A percentile compares a stretch with the other conserved stretches of the same genome.
Conservation (phyloP, 768 basidiomycete species). For the Boletus rubescentipes region DNA sequence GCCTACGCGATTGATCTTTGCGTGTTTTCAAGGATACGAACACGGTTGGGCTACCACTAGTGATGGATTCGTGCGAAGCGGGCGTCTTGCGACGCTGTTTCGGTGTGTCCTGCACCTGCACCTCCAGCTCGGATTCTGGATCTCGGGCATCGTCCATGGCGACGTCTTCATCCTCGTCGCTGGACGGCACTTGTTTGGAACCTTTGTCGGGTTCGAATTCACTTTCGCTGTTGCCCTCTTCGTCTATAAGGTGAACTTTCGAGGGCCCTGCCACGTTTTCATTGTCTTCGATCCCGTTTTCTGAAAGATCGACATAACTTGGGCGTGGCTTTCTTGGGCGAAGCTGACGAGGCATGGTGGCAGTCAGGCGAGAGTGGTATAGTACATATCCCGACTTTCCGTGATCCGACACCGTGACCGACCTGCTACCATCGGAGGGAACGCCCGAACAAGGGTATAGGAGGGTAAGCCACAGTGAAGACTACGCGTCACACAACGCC, state of each 20-base stretch:
- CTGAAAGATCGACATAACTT: slow-evolving; percentile 46
- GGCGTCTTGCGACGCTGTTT: slow-evolving; percentile 11
- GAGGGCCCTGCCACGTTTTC: slow-evolving; percentile 44
- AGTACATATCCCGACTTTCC: too few species aligned
- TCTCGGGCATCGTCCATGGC: slow-evolving; percentile 20
- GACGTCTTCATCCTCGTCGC: slow-evolving; percentile 33
- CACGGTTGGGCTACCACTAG: background rate
- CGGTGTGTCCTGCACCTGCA: slow-evolving; percentile 14
- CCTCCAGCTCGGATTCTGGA: background rate
- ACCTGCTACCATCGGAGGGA: too few species aligned
- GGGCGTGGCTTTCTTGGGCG: slow-evolving; percentile 53
- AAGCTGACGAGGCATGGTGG: slow-evolving; percentile 52
- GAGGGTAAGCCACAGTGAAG: too few species aligned
- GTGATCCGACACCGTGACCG: too few species aligned
- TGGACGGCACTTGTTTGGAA: slow-evolving; percentile 32
- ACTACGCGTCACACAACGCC: too few species aligned
- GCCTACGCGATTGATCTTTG: slow-evolving; percentile 19
- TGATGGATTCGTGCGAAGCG: background rate
- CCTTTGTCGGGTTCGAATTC: slow-evolving; percentile 51
- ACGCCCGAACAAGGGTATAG: too few species aligned
- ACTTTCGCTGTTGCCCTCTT: slow-evolving; percentile 44
- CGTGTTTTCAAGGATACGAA: slow-evolving; percentile 9
- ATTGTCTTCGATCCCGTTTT: slow-evolving; percentile 31
- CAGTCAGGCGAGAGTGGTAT: background rate
- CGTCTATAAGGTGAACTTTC: slow-evolving; percentile 11